Conservation (phyloP, 2,329 filamentous ascomycete species). For the Fulvia fulva region DNA sequence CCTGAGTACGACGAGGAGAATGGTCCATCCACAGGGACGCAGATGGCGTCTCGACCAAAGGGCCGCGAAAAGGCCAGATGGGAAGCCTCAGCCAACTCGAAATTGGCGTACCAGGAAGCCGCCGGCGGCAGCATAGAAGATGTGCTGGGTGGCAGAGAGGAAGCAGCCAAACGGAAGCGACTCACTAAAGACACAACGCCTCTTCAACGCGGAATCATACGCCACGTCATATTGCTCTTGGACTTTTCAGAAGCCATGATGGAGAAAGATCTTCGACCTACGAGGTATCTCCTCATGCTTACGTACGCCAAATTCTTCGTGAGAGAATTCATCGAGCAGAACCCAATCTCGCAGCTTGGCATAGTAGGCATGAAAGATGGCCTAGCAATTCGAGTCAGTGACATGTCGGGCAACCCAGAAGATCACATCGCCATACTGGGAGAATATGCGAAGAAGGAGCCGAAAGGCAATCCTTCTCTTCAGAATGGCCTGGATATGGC, state of each 20-base stretch:
- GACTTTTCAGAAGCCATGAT: slow-evolving; percentile 92
- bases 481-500: slow-evolving; percentile 98
- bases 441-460: slow-evolving; percentile 45
- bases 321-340: slow-evolving; percentile 94
- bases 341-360: slow-evolving; percentile 92
- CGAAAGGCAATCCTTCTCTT: slow-evolving; percentile 53
- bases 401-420: slow-evolving; percentile 85
- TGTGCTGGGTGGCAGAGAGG: slow-evolving; percentile 35
- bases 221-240: slow-evolving; percentile 86
- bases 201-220: slow-evolving; percentile 92
- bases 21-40: slow-evolving; percentile 6
- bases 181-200: slow-evolving; percentile 91
- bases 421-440: slow-evolving; percentile 79
- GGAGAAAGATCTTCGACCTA: slow-evolving; percentile 91
- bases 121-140: slow-evolving; percentile 33
- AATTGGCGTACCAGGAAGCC: slow-evolving; percentile 34
- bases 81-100: slow-evolving; percentile 32
- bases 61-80: slow-evolving; percentile 30
- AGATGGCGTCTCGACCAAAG: slow-evolving; percentile 27
- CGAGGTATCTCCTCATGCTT: slow-evolving; percentile 75
- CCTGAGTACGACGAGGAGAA: slow-evolving; percentile 27
- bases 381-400: slow-evolving; percentile 76
- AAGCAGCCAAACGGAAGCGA: slow-evolving; percentile 42
- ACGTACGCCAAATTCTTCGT: slow-evolving; percentile 85
- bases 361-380: slow-evolving; percentile 93